Base-by-base conservation (phyloP, 2,329 filamentous ascomycete genomes). In the Thelonectria olida region DNA sequence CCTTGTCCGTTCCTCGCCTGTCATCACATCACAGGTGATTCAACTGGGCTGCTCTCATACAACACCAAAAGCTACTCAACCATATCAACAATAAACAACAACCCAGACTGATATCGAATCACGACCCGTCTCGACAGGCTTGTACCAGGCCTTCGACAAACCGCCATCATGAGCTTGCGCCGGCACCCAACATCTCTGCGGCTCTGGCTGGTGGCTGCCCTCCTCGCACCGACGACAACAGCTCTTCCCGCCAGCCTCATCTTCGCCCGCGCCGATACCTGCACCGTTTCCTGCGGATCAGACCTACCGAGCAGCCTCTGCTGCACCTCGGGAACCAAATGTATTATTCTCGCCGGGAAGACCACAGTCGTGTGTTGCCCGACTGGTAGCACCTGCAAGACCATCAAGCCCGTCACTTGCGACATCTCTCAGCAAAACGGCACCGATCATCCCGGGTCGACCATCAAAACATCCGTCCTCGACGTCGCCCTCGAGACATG, bases 351-450 rank as follows among this genome's bases (percentile, higher is more conserved):
- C 47, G 89, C 89, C 10, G 85, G 80, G n/a, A 79, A 82, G 44
- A 89, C 89, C 6, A 91, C 90, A 0, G 82, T 89, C 13, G 79
- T 93, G 49, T 94, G 91, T 79, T 94, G 91, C 72, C 90, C 90
- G 1, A 65, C 75, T 2, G 85, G 82, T 34, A 70, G 69, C 34
- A 80, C 82, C 68, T 94, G 91, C 78, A 67, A 77, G n/a, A 80
- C 75, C 48, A 90, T 94, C 67, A 72, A 82, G 66, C 81, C 89
- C 27, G 88, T 92, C 62, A 82, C 82, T 38, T 93, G 91, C 80
- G 84, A 91, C 65, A 71, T 89, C 56, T 74, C 73, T 7, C 80
- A 84, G 44, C 88, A 93, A 72, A 85, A 93, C 68, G 82, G 86
- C 2, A 81, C 77, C 8, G 67, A 78, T 17, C 78, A 87, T 64